Percentiles rank a stretch among this genome's conserved stretches.
Conservation (phyloP, 495 filamentous ascomycete species). For the Lasiosphaeria hispida region DNA sequence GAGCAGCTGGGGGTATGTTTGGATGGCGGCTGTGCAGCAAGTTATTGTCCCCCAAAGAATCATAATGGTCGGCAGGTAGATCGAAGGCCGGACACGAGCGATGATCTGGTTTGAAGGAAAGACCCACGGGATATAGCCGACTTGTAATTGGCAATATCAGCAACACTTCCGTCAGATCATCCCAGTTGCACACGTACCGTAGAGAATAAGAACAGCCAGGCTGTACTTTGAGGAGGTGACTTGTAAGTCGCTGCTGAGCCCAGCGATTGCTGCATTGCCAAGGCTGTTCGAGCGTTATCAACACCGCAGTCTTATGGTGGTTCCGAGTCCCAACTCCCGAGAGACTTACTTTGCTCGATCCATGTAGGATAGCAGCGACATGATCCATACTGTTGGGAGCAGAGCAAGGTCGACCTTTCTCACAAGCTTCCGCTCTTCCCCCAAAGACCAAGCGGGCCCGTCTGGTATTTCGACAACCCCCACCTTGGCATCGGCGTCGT, state of each 20-base stretch:
- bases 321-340: too few relatives aligned
- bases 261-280: conserved; percentile 61
- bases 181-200: too few relatives aligned
- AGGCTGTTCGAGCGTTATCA: conserved; percentile 39
- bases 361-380: conserved; percentile 43
- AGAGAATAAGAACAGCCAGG: conserved; percentile 60
- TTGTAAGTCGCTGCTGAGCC: conserved; percentile 55
- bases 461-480: too few relatives aligned
- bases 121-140: conserved; percentile 58
- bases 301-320: too few relatives aligned
- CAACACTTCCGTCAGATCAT: too few relatives aligned
- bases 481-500: too few relatives aligned
- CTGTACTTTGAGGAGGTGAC: conserved; percentile 57
- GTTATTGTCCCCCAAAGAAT: conserved; percentile 56
- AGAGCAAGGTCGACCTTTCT: conserved; percentile 37
- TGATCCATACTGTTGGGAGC: conserved; percentile 40
- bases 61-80: conserved; percentile 55
- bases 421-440: conserved; percentile 30
- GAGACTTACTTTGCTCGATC: conserved; percentile 48
- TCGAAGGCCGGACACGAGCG: conserved; percentile 37
- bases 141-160: too few relatives aligned
- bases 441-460: conserved; percentile 10
- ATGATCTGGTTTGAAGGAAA: conserved; percentile 5
- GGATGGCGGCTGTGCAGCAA: conserved; percentile 49
- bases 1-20: conserved; percentile 52